Percentiles rank a stretch among this genome's conserved stretches.
Conservation (phyloP, 2,329 filamentous ascomycete species). For the Fusarium coffeatum region DNA sequence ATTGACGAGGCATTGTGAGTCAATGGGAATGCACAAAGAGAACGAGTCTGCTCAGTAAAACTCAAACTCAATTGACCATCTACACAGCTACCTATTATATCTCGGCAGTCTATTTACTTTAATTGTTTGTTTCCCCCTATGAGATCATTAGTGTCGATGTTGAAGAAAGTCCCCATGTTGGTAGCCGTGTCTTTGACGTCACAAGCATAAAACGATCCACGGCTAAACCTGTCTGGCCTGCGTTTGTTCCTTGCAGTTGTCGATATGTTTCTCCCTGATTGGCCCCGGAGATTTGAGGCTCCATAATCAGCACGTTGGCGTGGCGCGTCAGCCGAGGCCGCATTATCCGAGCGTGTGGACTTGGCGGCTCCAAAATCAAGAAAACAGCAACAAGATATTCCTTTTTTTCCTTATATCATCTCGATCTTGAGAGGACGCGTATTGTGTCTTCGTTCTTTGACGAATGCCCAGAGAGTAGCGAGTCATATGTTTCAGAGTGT, state of each 20-base stretch:
- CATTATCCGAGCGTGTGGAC: slow-evolving; percentile 25
- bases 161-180: not conserved
- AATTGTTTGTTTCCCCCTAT: not conserved
- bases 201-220: slow-evolving; percentile 16
- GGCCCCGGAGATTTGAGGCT: slow-evolving; percentile 37
- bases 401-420: not conserved
- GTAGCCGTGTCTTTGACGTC: slow-evolving; percentile 31
- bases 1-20: slow-evolving; percentile 27
- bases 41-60: not conserved
- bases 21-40: not conserved
- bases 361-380: slow-evolving; percentile 31
- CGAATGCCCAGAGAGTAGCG: not conserved
- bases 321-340: slow-evolving; percentile 29
- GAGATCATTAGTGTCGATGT: slow-evolving; percentile 26
- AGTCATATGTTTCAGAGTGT: slow-evolving; percentile 2
- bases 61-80: not conserved
- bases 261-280: not conserved
- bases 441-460: not conserved
- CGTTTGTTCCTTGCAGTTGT: slow-evolving; percentile 28
- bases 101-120: not conserved
- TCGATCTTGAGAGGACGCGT: slow-evolving; percentile 5
- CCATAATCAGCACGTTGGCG: slow-evolving; percentile 8
- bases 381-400: slow-evolving; percentile 5
- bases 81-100: slow-evolving; percentile 2
- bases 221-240: slow-evolving; percentile 21